A percentile compares a stretch with the other conserved stretches of the same genome.
Evolutionary conservation across 2,329 filamentous ascomycete genomes (phyloP).

Genomic region (Pseudohalonectria lignicola): DNA sequence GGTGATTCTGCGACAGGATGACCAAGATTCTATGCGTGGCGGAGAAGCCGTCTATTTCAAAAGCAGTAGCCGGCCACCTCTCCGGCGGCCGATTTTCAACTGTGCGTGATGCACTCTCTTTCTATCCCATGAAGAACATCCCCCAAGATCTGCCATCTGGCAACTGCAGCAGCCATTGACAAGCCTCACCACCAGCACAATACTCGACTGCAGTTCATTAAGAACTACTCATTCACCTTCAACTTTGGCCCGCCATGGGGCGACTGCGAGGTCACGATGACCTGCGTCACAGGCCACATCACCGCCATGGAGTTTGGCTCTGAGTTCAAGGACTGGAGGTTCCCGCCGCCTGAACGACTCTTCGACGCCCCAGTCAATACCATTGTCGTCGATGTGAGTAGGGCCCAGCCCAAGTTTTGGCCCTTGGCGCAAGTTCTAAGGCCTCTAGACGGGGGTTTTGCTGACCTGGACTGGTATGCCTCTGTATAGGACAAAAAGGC

Average conservation of each 20-base stretch:
- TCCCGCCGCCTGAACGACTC: conserved; percentile 65
- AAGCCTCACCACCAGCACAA: too few species aligned
- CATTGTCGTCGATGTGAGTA: conserved; percentile 51
- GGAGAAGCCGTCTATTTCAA: conserved; percentile 83
- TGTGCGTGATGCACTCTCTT: too few species aligned
- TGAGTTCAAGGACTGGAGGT: conserved; percentile 68
- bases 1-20: conserved; percentile 21
- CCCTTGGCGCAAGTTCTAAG: background rate
- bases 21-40: conserved; percentile 47
- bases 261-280: conserved; percentile 80
- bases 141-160: too few species aligned
- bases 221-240: conserved; percentile 90
- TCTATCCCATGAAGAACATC: too few species aligned
- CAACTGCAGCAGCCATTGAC: too few species aligned
- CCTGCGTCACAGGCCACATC: conserved; percentile 81
- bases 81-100: conserved; percentile 63
- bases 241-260: conserved; percentile 77
- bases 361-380: conserved; percentile 72
- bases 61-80: conserved; percentile 83
- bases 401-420: background rate
- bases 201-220: conserved; percentile 68
- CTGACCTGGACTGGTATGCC: too few species aligned
- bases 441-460: background rate
- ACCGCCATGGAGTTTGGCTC: conserved; percentile 66
- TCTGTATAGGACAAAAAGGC: conserved; percentile 59